A percentile compares a stretch with the other conserved stretches of the same genome.
These are phyloP conservation scores for Sechiopsis laciniata DNA, from an alignment of 306 rosid species.

Conservation along the genomic window DNA sequence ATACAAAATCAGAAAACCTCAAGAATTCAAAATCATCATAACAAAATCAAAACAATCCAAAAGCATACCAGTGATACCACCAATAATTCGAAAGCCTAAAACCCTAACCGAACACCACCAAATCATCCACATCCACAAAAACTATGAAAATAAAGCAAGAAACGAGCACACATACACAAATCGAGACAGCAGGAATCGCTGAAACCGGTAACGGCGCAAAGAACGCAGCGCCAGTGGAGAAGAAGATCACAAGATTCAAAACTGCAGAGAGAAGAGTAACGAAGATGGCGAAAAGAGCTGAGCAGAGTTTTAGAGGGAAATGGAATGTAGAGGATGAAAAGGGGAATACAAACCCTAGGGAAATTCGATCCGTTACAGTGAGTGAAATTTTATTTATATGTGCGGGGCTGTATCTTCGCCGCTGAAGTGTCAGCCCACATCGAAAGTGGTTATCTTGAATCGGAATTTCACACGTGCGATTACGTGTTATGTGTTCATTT, in stretches of 20 bases:
- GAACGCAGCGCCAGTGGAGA: not conserved
- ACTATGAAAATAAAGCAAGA: not conserved
- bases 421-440: slow-evolving; percentile 12
- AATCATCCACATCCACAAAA: not conserved
- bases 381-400: not conserved
- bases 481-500: not conserved
- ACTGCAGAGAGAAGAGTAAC: not conserved
- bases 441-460: not conserved
- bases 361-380: not conserved
- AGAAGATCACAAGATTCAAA: not conserved
- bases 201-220: not conserved
- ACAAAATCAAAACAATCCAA: not conserved
- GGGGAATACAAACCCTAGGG: not conserved
- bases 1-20: not conserved
- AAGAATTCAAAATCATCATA: not conserved
- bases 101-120: not conserved
- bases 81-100: slow-evolving; percentile 5
- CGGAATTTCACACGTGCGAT: slow-evolving; percentile 15
- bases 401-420: not conserved
- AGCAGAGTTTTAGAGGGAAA: not conserved
- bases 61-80: not conserved
- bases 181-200: not conserved
- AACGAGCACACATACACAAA: not conserved
- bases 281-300: slow-evolving; percentile 3
- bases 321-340: not conserved